Evolutionary conservation across 2,329 filamentous ascomycete species (phyloP).

Genomic region (Fusarium caatingaense): DNA sequence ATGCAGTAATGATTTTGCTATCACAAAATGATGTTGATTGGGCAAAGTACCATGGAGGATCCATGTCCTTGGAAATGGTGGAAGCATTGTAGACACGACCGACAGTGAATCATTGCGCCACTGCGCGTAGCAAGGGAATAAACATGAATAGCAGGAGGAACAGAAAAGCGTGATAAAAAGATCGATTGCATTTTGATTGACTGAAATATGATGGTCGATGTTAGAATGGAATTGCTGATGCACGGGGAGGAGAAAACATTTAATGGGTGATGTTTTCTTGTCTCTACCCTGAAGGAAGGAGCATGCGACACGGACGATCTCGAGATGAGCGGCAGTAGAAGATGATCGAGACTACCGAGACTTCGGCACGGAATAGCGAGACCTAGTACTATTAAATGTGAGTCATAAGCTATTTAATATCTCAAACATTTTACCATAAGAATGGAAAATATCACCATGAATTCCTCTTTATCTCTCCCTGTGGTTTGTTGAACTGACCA

Average conservation of each 20-base stretch:
- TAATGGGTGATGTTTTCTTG: conserved; percentile 1
- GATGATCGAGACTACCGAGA: neutral
- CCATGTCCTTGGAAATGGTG: neutral
- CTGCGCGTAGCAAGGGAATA: neutral
- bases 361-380: neutral
- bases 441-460: neutral
- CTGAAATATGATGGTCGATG: neutral
- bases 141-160: neutral
- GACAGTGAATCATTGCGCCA: conserved; percentile 29
- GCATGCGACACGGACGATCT: neutral
- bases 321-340: neutral
- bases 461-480: neutral
- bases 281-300: neutral
- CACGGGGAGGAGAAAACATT: neutral
- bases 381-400: neutral
- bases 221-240: neutral
- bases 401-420: neutral
- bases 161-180: neutral
- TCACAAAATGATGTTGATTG: conserved; percentile 32
- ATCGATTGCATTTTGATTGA: conserved; percentile 4
- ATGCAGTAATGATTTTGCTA: conserved; percentile 13
- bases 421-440: neutral
- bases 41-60: neutral
- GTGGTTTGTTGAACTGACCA: neutral
- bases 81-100: conserved; percentile 1